Evolutionary conservation across 495 filamentous ascomycete genomes (phyloP).

Genomic region (Podospora tetraspora): DNA sequence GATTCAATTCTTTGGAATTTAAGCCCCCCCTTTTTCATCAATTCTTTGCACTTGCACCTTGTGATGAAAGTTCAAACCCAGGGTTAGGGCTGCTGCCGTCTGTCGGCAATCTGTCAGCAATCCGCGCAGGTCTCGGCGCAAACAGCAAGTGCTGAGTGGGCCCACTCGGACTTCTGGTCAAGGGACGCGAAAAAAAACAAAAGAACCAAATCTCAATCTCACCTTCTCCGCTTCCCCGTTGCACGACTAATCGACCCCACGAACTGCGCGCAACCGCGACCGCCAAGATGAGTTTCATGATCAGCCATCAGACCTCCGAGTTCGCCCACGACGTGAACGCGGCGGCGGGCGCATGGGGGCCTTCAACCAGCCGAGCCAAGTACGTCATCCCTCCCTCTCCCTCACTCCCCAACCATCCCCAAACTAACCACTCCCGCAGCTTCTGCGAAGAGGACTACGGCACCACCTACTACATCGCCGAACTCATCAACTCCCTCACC

Average conservation of each 20-base stretch:
- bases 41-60: not conserved
- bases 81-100: not conserved
- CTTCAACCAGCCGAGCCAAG: conserved; percentile 5
- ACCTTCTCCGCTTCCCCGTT: not conserved
- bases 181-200: not conserved
- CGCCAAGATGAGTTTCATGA: conserved; percentile 13
- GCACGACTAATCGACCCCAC: not conserved
- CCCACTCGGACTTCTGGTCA: not conserved
- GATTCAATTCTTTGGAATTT: not conserved
- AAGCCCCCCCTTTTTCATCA: not conserved
- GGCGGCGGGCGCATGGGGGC: conserved; percentile 2
- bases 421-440: not conserved
- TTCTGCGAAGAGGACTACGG: conserved; percentile 16
- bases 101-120: not conserved
- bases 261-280: not conserved
- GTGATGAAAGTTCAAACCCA: not conserved
- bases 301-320: conserved; percentile 4
- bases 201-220: not conserved
- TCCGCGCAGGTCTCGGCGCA: not conserved
- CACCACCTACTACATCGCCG: conserved; percentile 12
- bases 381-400: not conserved
- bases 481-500: conserved; percentile 16
- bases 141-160: not conserved
- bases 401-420: not conserved
- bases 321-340: not conserved